Conservation (phyloP, 2,329 filamentous ascomycete species). For the Aspergillus quadricinctus region DNA sequence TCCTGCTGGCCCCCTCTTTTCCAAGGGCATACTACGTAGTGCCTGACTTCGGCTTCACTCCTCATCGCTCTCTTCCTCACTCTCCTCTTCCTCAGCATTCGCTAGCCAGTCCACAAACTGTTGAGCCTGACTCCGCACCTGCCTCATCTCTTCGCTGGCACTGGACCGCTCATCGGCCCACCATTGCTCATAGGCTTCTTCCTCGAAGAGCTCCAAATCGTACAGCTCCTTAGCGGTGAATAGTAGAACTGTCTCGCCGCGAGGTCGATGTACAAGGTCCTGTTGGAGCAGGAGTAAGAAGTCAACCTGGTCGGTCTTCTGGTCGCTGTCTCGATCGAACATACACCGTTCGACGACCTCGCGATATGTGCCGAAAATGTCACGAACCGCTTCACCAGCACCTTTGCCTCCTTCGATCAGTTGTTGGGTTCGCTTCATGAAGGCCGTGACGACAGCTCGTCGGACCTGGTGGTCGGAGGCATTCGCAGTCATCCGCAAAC, state of each 20-base stretch:
- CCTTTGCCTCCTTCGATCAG: conserved; percentile 58
- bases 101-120: conserved; percentile 81
- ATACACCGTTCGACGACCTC: conserved; percentile 57
- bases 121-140: conserved; percentile 67
- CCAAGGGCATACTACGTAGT: background rate
- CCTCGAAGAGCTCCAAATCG: conserved; percentile 76
- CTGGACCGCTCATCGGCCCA: conserved; percentile 71
- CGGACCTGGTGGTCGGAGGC: conserved; percentile 87
- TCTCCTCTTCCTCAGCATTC: conserved; percentile 64
- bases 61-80: conserved; percentile 29
- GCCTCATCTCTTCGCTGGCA: conserved; percentile 64
- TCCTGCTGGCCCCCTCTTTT: background rate
- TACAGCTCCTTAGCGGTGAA: conserved; percentile 81
- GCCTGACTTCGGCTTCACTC: conserved; percentile 7
- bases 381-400: conserved; percentile 61
- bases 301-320: conserved; percentile 71
- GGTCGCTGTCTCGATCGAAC: conserved; percentile 50
- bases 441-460: conserved; percentile 76
- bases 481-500: conserved; percentile 83
- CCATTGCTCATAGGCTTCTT: conserved; percentile 85
- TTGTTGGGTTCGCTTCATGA: conserved; percentile 75
- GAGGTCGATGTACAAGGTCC: conserved; percentile 64
- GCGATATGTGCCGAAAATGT: conserved; percentile 61
- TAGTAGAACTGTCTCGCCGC: conserved; percentile 65
- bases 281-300: conserved; percentile 78